Base-by-base conservation (phyloP, 768 basidiomycete species). In the Pisolithus orientalis region DNA sequence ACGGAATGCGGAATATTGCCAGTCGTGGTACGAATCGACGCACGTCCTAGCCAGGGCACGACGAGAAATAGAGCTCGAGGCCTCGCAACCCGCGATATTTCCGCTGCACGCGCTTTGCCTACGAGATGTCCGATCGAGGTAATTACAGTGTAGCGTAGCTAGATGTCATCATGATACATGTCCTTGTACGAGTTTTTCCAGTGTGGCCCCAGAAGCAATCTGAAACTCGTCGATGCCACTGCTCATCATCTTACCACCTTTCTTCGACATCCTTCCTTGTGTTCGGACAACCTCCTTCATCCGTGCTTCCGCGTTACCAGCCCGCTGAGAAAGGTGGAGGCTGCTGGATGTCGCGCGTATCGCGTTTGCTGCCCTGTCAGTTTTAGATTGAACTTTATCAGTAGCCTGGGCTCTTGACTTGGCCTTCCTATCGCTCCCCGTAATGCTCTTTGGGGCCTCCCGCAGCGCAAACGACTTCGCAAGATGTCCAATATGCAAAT, bases 401-500 rank as follows among this genome's bases (percentile, higher is more conserved):
- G 11, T 5, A n/a, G 10, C 34, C 17, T n/a, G 27, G 17, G 6
- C 44, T 40, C 56, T 56, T 14, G 55, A 21, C 2, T 0, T 49
- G 17, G 44, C 28, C 47, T 69, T 64, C 49, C 58, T 67, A 42
- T 53, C 52, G 3, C 61, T 51, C 6, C 59, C 57, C 8, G 61
- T 66, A 50, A 79, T 62, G 2, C 61, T 61, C 25, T 64, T 72
- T 0, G 93, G 92, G 8, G 93, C 87, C 28, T 94, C 93, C 29
- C 93, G 87, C 57, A 94, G 75, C 1, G 89, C 90, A 62, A 95
- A 95, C 1, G 92, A 82, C 68, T 95, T 94, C 14, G 94, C 92
- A 44, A 92, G 70, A 72, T 99, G 96, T 1, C 96, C 96, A 42
- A 96, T 79, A 64, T 99, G 96, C 8, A 98, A 77, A 64, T 95